Percentiles rank a stretch among this genome's conserved stretches.
phyloP scores from a whole-genome alignment of 2,329 filamentous ascomycete species.

The Fusarium compactum region DNA sequence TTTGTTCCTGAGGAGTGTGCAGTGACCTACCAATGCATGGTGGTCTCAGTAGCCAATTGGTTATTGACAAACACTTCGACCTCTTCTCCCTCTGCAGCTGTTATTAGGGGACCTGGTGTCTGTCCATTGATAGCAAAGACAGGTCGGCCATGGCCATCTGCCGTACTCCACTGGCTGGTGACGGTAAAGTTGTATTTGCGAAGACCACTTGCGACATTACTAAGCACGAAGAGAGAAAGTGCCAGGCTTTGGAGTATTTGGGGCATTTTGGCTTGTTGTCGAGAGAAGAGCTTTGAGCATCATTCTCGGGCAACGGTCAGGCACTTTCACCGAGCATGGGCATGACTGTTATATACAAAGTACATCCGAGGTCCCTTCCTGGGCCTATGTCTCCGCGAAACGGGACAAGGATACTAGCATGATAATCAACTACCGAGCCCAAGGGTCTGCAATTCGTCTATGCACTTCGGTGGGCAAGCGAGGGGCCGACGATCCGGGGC shows the following conservation, averaged over 20 bases:
- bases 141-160: conserved; percentile 6
- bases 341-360: neutral
- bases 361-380: neutral
- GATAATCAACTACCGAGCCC: neutral
- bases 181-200: neutral
- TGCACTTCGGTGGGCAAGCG: neutral
- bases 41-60: conserved; percentile 8
- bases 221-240: neutral
- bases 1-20: accelerated
- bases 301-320: neutral
- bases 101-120: conserved; percentile 12
- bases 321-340: neutral
- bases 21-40: conserved; percentile 11
- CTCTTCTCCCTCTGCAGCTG: conserved; percentile 8
- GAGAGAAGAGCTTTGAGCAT: accelerated
- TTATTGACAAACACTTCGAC: conserved; percentile 11
- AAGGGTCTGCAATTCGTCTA: neutral
- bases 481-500: neutral
- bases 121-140: conserved; percentile 18
- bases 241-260: neutral
- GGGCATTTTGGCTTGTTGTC: neutral
- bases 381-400: neutral
- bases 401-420: neutral
- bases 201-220: neutral
- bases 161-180: neutral